Conservation (phyloP, 306 rosid species). For the Cajanus cajan region DNA sequence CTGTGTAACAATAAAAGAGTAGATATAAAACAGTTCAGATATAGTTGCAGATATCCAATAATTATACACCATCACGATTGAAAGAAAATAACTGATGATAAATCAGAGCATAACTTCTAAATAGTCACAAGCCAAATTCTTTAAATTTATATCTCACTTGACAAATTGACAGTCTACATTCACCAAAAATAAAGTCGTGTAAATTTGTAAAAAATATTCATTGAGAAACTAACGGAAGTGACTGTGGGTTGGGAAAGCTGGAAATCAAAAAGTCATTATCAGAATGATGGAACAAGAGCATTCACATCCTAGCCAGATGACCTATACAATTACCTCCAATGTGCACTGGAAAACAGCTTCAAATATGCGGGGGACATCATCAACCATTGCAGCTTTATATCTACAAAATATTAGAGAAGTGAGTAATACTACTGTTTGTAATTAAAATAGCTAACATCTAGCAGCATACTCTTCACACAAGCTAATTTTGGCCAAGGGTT, state of each 20-base stretch:
- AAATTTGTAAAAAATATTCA: neutral
- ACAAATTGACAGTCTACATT: neutral
- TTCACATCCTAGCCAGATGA: neutral
- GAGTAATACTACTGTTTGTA: neutral
- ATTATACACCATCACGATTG: neutral
- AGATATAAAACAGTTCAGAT: neutral
- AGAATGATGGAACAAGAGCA: neutral
- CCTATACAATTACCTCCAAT: constrained; percentile 64
- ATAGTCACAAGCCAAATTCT: neutral
- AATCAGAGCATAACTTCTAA: neutral
- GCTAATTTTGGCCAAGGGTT: neutral
- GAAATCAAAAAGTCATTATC: neutral
- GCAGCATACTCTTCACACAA: neutral
- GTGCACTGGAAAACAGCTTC: constrained; percentile 99
- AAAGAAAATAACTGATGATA: neutral
- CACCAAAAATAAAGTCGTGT: neutral
- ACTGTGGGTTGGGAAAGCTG: neutral
- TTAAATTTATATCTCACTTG: neutral
- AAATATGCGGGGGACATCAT: constrained; percentile 89
- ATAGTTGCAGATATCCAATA: neutral
- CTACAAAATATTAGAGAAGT: constrained; percentile 39
- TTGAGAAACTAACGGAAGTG: neutral
- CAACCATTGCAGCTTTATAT: constrained; percentile 85
- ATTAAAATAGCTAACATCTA: neutral
- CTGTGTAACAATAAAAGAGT: constrained; percentile 37